Evolutionary conservation across 805 yeast species (phyloP), one percentile per base, ranked within the genome.

Genomic region (Torulaspora franciscae): DNA sequence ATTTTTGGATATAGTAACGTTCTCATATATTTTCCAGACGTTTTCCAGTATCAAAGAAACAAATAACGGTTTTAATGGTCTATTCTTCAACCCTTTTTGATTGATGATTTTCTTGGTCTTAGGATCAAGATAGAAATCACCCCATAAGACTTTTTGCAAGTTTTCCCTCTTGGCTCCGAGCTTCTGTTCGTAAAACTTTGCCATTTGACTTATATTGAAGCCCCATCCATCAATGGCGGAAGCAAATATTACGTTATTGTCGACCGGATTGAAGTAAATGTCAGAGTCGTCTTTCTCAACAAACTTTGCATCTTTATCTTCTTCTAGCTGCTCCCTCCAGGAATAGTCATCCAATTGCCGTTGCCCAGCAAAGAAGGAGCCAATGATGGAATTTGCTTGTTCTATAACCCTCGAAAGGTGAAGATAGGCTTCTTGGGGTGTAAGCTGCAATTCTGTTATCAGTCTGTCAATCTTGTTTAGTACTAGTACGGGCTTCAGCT

Each of bases 221-320:
- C 98, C 99, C 98, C 99, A 93, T 9, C 98, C 98, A 67, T 93
- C 99, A 14, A 85, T 73, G 1, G 99, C 99, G 24, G 81, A 74
- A 0, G 95, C 91, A 70, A 91, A 91, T 0, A 91, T 79, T 4
- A 91, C 96, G 59, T 91, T 91, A 60, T 88, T 88, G 52, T 79
- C 76, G 40, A 83, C 85, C 0, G 99, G 99, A 13, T 86, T 75
- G 51, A 91, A 91, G 61, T 90, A 90, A 22, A 90, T 67, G 55
- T 82, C 95, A 28, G 81, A 77, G 62, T 90, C 98, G 52, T 80
- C 85, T 48, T 75, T 76, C 53, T 87, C 96, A 17, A 82, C 74
- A 57, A 73, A 85, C 43, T 81, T 83, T 28, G 74, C 74, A 7
- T 55, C 50, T 11, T 59, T 59, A 33, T 71, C 68, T 40, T 62